Conservation (phyloP, 2,329 filamentous ascomycete genomes). For the Sclerotinia subarctica region DNA sequence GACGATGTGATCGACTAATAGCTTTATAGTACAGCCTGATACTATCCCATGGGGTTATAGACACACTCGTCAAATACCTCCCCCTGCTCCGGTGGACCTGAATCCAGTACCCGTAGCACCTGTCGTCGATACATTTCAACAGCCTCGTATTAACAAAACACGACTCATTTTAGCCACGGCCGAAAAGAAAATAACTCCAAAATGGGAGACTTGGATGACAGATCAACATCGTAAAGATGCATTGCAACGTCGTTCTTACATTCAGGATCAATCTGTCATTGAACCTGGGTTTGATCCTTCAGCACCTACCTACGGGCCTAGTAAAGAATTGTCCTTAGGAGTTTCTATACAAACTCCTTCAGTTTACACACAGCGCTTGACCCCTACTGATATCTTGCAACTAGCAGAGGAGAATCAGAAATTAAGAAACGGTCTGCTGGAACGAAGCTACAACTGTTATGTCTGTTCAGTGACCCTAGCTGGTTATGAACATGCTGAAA, state of each 20-base stretch:
- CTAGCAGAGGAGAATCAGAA: conserved; percentile 28
- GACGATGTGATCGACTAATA: not conserved
- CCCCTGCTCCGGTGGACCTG: not conserved
- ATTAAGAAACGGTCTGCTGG: conserved; percentile 30
- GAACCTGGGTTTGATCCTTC: conserved; percentile 31
- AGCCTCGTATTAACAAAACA: conserved; percentile 26
- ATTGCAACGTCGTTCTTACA: conserved; percentile 28
- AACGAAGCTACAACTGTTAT: conserved; percentile 27
- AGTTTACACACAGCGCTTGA: conserved; percentile 29
- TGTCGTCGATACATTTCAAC: not conserved
- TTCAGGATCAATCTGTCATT: conserved; percentile 30
- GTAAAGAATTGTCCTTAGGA: conserved; percentile 25
- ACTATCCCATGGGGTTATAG: conserved; percentile 13
- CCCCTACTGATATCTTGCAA: conserved; percentile 30
- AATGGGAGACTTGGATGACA: conserved; percentile 27
- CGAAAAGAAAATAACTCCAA: conserved; percentile 19
- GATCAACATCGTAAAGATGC: conserved; percentile 26
- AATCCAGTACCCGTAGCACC: not conserved
- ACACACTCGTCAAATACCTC: not conserved
- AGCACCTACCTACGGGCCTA: conserved; percentile 26
- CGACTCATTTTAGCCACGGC: conserved; percentile 24
- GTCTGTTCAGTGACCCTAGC: conserved; percentile 28
- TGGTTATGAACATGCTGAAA: conserved; percentile 24
- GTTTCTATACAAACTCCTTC: conserved; percentile 26
- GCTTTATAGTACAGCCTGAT: conserved; percentile 1